These are phyloP conservation scores for Dipodascus geniculatus DNA, from an alignment of 805 yeast genomes.

Conservation along the genomic window DNA sequence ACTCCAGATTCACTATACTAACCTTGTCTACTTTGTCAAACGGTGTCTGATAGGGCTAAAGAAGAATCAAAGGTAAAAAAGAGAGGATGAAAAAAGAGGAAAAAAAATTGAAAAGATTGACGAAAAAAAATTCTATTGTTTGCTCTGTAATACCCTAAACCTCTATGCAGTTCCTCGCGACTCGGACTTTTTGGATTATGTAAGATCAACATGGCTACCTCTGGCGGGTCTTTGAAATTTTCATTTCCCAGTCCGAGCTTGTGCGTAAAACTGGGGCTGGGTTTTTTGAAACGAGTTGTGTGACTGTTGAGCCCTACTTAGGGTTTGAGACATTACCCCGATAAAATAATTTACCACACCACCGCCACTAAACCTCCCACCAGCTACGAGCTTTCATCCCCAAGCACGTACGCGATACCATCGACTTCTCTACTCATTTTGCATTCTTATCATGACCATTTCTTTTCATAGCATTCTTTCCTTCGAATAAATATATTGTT, in stretches of 20 bases:
- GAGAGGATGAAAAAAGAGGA: not conserved
- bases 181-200: not conserved
- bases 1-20: not conserved
- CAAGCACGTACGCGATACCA: not conserved
- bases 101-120: not conserved
- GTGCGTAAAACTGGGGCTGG: not conserved
- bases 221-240: not conserved
- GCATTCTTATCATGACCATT: not conserved
- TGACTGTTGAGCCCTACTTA: slow-evolving; percentile 1
- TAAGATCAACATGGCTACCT: not conserved
- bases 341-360: not conserved
- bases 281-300: not conserved
- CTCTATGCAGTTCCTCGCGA: not conserved
- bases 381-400: not conserved
- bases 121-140: not conserved
- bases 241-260: not conserved
- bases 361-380: not conserved
- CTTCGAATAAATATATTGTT: not conserved
- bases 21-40: slow-evolving; percentile 2
- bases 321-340: too few relatives aligned
- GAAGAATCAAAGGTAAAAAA: slow-evolving; percentile 1
- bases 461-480: not conserved
- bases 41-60: slow-evolving; percentile 1
- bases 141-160: not conserved
- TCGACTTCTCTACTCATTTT: too few relatives aligned